Evolutionary conservation across 129 eudicot genomes (phyloP), one percentile per base, ranked within the genome.

Genomic region (Chrysanthemum lavandulifolium): DNA sequence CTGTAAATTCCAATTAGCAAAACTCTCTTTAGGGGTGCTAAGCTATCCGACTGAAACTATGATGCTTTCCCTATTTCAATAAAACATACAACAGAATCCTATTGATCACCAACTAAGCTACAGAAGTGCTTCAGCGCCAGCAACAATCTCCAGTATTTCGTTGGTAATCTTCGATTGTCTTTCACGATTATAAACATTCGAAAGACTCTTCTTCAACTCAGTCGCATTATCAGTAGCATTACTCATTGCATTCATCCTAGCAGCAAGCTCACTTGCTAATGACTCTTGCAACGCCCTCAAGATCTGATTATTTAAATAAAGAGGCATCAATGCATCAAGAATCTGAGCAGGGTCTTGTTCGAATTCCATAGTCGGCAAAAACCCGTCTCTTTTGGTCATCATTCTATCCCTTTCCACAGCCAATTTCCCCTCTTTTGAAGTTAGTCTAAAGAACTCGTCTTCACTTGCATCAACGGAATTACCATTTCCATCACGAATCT

Each of bases 241-340:
- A 55, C 88, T 91, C 97, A 91, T 91, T 2, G 96, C 90, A 74
- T 84, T 91, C 97, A 91, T 91, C 78, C 97, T 84, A 5, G 97
- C 79, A 9, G 98, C 87, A 55, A 89, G 88, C 84, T 92, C 98
- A 58, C 98, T 92, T 1, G 96, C 96, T 63, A 84, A 74, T 0
- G 96, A 88, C 43, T 92, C 97, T 78, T 88, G 96, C 76, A 92
- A 76, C 5, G 97, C 97, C 86, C 96, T 88, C 89, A 92, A 80
- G 40, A 92, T 86, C 86, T 92, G 97, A 71, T 88, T 88, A 51
- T 92, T 92, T 68, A 88, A 72, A 68, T 92, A 92, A 54, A 92
- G 84, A 11, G 97, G 97, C 93, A 92, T 75, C 82, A 92, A 66
- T 13, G 97, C 97, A 88, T 92, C 97, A 67, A 92, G 91, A 78